phyloP scores from a whole-genome alignment of 2,329 filamentous ascomycete species.

The Thelonectria rubi region DNA sequence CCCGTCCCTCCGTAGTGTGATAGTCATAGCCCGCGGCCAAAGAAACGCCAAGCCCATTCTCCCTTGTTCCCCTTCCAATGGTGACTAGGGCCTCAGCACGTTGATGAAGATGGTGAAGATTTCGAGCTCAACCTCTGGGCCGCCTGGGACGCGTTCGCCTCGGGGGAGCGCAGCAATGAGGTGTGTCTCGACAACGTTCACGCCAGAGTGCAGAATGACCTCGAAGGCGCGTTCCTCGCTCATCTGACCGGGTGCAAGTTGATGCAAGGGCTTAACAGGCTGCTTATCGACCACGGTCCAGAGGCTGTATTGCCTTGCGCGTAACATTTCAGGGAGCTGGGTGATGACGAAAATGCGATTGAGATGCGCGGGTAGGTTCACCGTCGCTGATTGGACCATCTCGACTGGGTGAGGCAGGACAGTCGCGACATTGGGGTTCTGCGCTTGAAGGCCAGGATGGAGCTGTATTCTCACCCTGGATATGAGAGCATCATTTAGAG shows the following conservation, averaged over 20 bases:
- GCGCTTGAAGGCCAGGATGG: conserved; percentile 71
- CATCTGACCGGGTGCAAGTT: conserved; percentile 64
- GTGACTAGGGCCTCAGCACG: conserved; percentile 60
- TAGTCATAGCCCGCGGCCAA: conserved; percentile 13
- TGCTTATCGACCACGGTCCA: conserved; percentile 77
- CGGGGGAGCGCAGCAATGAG: conserved; percentile 75
- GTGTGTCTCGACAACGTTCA: conserved; percentile 82
- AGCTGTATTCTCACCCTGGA: conserved; percentile 72
- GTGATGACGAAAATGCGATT: conserved; percentile 77
- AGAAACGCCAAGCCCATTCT: neutral
- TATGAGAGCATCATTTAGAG: conserved; percentile 70
- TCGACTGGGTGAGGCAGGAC: conserved; percentile 72
- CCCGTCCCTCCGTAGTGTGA: conserved; percentile 9
- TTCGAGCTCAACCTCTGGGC: conserved; percentile 77
- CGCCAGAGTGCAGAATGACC: conserved; percentile 72
- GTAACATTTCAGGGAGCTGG: conserved; percentile 68
- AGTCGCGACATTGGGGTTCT: conserved; percentile 69
- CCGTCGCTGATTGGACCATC: conserved; percentile 75
- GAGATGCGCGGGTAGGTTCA: conserved; percentile 74
- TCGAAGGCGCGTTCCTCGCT: conserved; percentile 77
- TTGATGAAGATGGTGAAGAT: conserved; percentile 80
- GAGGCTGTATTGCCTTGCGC: conserved; percentile 76
- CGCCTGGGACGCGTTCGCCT: conserved; percentile 64
- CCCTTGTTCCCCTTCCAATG: conserved; percentile 17
- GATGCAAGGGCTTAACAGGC: conserved; percentile 59